These are phyloP conservation scores for Phylloporus sp. DNA, from an alignment of 768 basidiomycete genomes.

Conservation along the genomic window DNA sequence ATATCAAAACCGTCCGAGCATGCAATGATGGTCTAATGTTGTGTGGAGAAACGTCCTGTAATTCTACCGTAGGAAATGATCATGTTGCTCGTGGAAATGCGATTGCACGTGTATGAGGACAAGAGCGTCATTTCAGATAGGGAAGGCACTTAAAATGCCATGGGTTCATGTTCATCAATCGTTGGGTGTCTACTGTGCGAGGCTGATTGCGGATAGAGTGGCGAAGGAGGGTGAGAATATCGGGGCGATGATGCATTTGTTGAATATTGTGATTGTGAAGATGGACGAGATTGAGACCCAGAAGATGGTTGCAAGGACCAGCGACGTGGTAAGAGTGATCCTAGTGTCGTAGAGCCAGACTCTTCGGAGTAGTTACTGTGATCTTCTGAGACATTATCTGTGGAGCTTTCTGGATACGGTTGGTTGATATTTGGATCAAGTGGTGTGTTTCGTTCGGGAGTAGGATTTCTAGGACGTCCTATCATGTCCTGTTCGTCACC, in stretches of 20 bases:
- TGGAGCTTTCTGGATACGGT: slow-evolving; percentile 41
- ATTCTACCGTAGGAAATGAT: slow-evolving; percentile 3
- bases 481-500: slow-evolving; percentile 16
- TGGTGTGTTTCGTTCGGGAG: slow-evolving; percentile 43
- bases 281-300: slow-evolving; percentile 27
- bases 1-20: slow-evolving; percentile 2
- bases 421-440: slow-evolving; percentile 41
- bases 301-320: slow-evolving; percentile 32
- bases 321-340: slow-evolving; percentile 30
- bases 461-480: slow-evolving; percentile 48
- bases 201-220: slow-evolving; percentile 23
- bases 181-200: slow-evolving; percentile 31
- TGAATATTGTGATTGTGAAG: slow-evolving; percentile 33
- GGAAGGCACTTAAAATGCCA: slow-evolving; percentile 12
- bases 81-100: slow-evolving; percentile 4
- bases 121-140: background rate
- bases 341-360: slow-evolving; percentile 34
- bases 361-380: slow-evolving; percentile 30
- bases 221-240: slow-evolving; percentile 31
- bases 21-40: slow-evolving; percentile 6
- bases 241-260: slow-evolving; percentile 29
- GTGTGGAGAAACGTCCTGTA: slow-evolving; percentile 23
- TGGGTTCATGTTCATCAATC: slow-evolving; percentile 27
- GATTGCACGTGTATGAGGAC: slow-evolving; percentile 4
- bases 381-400: slow-evolving; percentile 20